Percentiles rank a stretch among this genome's conserved stretches.
Evolutionary conservation across 2,329 filamentous ascomycete species (phyloP).

Genomic region (Zelopaecilomyces penicillatus): DNA sequence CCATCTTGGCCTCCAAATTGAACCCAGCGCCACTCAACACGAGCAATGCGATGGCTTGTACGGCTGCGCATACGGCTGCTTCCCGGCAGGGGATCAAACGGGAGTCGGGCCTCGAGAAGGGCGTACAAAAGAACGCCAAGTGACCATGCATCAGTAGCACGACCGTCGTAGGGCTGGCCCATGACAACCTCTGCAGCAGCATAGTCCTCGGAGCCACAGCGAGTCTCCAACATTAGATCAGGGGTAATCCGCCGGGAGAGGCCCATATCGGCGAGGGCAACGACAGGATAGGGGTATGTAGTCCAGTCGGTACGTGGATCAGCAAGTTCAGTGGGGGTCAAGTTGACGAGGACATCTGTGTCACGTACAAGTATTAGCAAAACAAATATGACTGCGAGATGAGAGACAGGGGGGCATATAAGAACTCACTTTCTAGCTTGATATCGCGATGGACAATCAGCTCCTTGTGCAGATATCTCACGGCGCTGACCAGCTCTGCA

Average conservation of each 20-base stretch:
- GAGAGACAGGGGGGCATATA: not conserved
- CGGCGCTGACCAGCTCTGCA: constrained; percentile 76
- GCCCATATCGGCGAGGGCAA: constrained; percentile 86
- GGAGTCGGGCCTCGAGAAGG: constrained; percentile 82
- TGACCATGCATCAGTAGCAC: constrained; percentile 89
- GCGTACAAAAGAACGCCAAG: constrained; percentile 89
- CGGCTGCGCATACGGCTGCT: constrained; percentile 70
- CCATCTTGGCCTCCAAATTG: constrained; percentile 76
- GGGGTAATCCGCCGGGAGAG: constrained; percentile 78
- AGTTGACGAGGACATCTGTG: constrained; percentile 82
- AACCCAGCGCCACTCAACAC: constrained; percentile 93
- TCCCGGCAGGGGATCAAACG: constrained; percentile 82
- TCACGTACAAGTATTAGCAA: constrained; percentile 3
- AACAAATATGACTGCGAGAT: constrained; percentile 2
- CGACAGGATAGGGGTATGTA: constrained; percentile 70
- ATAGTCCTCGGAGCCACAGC: constrained; percentile 95
- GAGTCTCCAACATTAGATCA: constrained; percentile 81
- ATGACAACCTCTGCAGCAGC: constrained; percentile 94
- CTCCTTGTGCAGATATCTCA: constrained; percentile 74
- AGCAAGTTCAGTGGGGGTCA: constrained; percentile 60
- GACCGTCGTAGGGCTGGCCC: constrained; percentile 89
- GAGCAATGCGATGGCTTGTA: constrained; percentile 87
- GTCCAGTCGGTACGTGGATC: constrained; percentile 57
- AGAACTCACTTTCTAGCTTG: constrained; percentile 77
- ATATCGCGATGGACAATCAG: constrained; percentile 94